phyloP scores from a whole-genome alignment of 208 protist species.

The Acanthamoeba lugdunensis region DNA sequence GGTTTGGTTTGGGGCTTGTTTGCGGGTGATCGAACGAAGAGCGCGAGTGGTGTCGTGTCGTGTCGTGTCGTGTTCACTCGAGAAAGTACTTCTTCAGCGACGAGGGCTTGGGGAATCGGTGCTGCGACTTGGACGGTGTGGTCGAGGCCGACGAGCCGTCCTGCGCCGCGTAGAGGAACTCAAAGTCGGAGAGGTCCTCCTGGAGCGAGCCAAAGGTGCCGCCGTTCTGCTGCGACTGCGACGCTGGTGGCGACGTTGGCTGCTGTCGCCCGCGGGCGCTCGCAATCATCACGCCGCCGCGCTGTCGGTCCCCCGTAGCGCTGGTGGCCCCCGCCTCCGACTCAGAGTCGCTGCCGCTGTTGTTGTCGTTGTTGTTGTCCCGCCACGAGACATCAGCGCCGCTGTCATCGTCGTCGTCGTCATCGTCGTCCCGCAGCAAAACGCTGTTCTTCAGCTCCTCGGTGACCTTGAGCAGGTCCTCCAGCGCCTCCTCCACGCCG shows the following conservation, averaged over 20 bases:
- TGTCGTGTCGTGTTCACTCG: background rate
- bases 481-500: background rate
- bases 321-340: background rate
- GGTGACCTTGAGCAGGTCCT: background rate
- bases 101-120: background rate
- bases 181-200: conserved; percentile 48
- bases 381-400: background rate
- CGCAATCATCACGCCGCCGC: background rate
- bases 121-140: background rate
- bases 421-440: background rate
- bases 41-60: too few relatives aligned
- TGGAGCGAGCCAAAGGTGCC: background rate
- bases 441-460: conserved; percentile 28
- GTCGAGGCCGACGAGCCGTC: background rate
- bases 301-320: background rate
- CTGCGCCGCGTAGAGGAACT: conserved; percentile 18
- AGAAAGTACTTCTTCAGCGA: background rate
- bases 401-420: background rate
- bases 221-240: background rate
- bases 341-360: background rate
- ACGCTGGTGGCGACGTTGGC: background rate
- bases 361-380: background rate
- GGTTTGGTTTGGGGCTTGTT: too few relatives aligned
- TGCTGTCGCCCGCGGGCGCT: background rate
- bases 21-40: too few relatives aligned